Evolutionary conservation across 2,329 filamentous ascomycete species (phyloP), one percentile per base, ranked within the genome.

Genomic region (Microsporum canis): DNA sequence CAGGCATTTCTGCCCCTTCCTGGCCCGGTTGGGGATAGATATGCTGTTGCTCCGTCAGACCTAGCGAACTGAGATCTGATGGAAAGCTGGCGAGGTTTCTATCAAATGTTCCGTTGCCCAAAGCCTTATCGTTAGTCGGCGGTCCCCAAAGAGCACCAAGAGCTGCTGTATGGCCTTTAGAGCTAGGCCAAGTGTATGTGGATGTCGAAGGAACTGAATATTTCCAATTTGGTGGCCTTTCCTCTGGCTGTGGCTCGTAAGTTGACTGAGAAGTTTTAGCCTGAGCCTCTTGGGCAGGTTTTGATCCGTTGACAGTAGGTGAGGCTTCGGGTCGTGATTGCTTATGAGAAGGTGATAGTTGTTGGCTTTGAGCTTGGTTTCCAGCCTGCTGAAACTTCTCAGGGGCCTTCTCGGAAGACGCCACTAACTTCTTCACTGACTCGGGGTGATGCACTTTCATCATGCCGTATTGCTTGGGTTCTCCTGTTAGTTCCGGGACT

Each of bases 71-170:
- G 33, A 75, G 64, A 62, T 78, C 73, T 45, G 76, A 69, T 53
- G 80, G 74, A 60, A 79, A 80, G 45, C 77, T 76, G 38, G 75
- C 75, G 60, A 82, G 78, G 61, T 71, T 73, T 62, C 77, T 78
- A 64, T 84, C 82, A 65, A 86, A 86, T 1, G 82, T 84, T 34
- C 83, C 84, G 70, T 86, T 86, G 14, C 84, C 84, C 45, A 86
- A 77, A 31, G 81, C 80, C 66, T 80, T 79, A 63, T 83, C 80
- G 66, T 77, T 77, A 59, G 75, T 78, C 41, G 80, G 75, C 41
- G 80, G 77, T 60, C 83, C 84, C 84, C 84, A 86, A 36, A 84
- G 79, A 65, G 82, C 84, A 59, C 75, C 68, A 64, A 73, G 64
- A 45, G 73, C 65, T 59, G 72, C 66, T 33, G 75, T 63, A 38